Evolutionary conservation across 2,329 filamentous ascomycete species (phyloP).

Genomic region (Byssoonygena ceratinophila): DNA sequence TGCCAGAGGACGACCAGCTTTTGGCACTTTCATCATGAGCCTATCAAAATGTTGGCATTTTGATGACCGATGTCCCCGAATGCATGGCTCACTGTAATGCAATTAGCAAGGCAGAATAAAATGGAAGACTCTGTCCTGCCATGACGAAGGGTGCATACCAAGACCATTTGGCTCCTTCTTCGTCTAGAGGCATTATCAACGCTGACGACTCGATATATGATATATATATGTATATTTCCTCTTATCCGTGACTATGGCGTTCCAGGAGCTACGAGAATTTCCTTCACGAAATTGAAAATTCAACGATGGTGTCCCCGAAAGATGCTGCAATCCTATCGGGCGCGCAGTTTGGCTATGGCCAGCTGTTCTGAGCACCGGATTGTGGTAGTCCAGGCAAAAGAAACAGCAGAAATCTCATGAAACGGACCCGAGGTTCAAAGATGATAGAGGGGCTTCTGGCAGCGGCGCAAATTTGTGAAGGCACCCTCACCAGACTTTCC

Average conservation of each 20-base stretch:
- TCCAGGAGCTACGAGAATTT: neutral
- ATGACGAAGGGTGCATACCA: slow-evolving; percentile 25
- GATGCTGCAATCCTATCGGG: neutral
- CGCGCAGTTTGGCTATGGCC: neutral
- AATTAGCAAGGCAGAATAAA: too few species aligned
- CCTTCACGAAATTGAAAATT: neutral
- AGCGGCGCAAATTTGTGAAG: neutral
- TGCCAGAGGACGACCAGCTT: slow-evolving; percentile 39
- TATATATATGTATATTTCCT: too few species aligned
- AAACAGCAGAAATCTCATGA: neutral
- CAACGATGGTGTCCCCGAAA: neutral
- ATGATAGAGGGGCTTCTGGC: neutral
- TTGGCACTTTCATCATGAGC: slow-evolving; percentile 42
- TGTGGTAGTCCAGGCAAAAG: neutral
- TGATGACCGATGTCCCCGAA: slow-evolving; percentile 40
- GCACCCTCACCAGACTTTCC: neutral
- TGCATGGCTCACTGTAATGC: slow-evolving; percentile 37
- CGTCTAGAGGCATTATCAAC: slow-evolving; percentile 34
- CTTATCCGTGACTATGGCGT: too few species aligned
- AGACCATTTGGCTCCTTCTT: slow-evolving; percentile 38
- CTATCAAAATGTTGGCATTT: slow-evolving; percentile 42
- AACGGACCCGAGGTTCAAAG: neutral
- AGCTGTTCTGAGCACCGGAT: neutral
- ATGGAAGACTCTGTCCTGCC: too few species aligned
- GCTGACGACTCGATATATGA: too few species aligned